These are phyloP conservation scores for Guillardia theta DNA, from an alignment of 78 protist species.

Conservation along the genomic window DNA sequence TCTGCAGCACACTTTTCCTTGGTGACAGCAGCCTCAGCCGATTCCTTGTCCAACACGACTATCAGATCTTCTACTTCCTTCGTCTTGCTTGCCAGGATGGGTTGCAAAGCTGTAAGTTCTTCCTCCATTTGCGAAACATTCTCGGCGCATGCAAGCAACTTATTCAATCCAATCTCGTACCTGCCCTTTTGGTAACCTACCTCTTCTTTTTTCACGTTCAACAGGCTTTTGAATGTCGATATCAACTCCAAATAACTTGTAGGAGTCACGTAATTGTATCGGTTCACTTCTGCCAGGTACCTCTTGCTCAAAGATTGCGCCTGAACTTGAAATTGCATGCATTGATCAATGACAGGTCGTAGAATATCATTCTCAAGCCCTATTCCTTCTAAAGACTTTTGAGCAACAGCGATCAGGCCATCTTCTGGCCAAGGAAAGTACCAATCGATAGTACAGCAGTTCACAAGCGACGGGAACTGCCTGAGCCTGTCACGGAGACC, in stretches of 20 bases:
- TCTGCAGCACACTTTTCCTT: constrained; percentile 61
- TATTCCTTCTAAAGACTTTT: neutral
- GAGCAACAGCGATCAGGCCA: constrained; percentile 84
- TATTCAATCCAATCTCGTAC: constrained; percentile 70
- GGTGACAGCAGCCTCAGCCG: constrained; percentile 35
- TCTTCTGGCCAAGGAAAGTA: constrained; percentile 89
- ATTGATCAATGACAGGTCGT: neutral
- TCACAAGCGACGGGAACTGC: constrained; percentile 85
- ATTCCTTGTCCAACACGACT: constrained; percentile 46
- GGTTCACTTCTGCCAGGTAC: constrained; percentile 56
- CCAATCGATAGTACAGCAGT: constrained; percentile 89
- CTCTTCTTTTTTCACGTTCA: neutral
- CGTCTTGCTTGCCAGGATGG: constrained; percentile 63
- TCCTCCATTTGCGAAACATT: constrained; percentile 42
- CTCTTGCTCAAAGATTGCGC: constrained; percentile 34
- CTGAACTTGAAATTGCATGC: neutral
- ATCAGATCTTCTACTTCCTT: constrained; percentile 53
- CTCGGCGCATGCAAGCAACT: constrained; percentile 14
- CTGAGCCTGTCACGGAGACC: constrained; percentile 76
- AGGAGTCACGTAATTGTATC: constrained; percentile 85
- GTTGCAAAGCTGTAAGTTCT: constrained; percentile 73
- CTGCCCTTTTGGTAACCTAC: neutral
- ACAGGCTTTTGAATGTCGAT: constrained; percentile 56
- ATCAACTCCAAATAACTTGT: constrained; percentile 88
- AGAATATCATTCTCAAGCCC: neutral